Percentiles rank a stretch among this genome's conserved stretches.
Conservation (phyloP, 2,329 filamentous ascomycete genomes). For the Parasarocladium wereldwijsianum region DNA sequence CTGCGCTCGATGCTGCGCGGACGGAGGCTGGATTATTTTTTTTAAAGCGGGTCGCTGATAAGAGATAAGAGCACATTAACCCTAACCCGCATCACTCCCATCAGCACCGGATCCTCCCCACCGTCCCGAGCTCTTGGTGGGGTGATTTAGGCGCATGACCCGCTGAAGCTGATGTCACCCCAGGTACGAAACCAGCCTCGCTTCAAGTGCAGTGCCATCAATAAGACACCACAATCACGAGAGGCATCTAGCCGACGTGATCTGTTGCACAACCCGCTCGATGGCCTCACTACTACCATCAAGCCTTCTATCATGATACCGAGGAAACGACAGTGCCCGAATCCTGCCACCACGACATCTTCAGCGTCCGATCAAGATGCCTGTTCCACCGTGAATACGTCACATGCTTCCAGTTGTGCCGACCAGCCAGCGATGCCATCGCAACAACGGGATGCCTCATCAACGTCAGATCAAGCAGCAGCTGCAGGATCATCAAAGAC, state of each 20-base stretch:
- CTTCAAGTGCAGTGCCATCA: too few species aligned
- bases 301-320: slow-evolving; percentile 5
- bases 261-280: background rate
- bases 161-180: too few species aligned
- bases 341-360: slow-evolving; percentile 3
- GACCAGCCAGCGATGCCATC: slow-evolving; percentile 5
- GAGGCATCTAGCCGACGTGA: too few species aligned
- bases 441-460: background rate
- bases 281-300: background rate
- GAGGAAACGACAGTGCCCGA: slow-evolving; percentile 5
- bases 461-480: too few species aligned
- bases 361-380: background rate
- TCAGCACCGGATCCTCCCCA: too few species aligned
- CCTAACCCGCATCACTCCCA: too few species aligned
- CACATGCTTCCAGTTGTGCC: background rate
- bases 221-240: too few species aligned
- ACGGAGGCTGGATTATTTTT: slow-evolving; percentile 16
- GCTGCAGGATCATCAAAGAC: too few species aligned
- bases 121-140: too few species aligned
- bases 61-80: slow-evolving; percentile 13
- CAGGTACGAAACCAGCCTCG: too few species aligned
- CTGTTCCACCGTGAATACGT: too few species aligned
- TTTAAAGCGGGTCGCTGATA: slow-evolving; percentile 14
- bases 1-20: slow-evolving; percentile 1
- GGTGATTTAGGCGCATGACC: too few species aligned